A percentile compares a stretch with the other conserved stretches of the same genome.
Evolutionary conservation across 2,329 filamentous ascomycete genomes (phyloP).

Genomic region (Fusarium globosum): DNA sequence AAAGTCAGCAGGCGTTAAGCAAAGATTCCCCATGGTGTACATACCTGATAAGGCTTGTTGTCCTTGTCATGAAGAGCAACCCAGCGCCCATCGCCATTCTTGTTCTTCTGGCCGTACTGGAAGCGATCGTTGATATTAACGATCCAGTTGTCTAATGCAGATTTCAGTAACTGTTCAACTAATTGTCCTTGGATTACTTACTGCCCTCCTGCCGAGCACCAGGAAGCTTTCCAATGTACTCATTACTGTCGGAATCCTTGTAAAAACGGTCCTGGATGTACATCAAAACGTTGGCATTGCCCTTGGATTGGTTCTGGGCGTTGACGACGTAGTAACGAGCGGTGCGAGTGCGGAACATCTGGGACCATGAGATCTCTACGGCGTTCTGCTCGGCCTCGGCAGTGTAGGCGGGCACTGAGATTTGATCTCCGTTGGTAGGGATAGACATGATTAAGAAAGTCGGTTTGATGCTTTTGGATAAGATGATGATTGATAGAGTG

Average conservation of each 20-base stretch:
- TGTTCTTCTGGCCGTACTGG: conserved; percentile 38
- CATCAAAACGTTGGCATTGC: conserved; percentile 14
- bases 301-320: conserved; percentile 27
- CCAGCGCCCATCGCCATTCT: conserved; percentile 24
- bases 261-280: conserved; percentile 32
- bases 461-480: not conserved
- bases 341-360: conserved; percentile 10
- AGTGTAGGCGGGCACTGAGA: conserved; percentile 20
- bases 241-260: conserved; percentile 6
- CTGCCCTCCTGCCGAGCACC: conserved; percentile 21
- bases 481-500: not conserved
- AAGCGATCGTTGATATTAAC: conserved; percentile 24
- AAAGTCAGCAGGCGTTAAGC: fast-evolving
- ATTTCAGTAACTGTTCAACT: fast-evolving
- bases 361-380: conserved; percentile 26
- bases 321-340: conserved; percentile 31
- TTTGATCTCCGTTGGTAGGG: conserved; percentile 8
- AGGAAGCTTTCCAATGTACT: conserved; percentile 22
- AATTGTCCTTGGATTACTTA: not conserved
- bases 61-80: conserved; percentile 29
- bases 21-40: fast-evolving
- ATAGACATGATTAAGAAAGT: conserved; percentile 16
- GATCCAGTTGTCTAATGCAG: not conserved
- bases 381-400: conserved; percentile 17
- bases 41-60: conserved; percentile 35